Conservation (phyloP, 441 rosid genomes). For the Pelargonium cotyledonis region DNA sequence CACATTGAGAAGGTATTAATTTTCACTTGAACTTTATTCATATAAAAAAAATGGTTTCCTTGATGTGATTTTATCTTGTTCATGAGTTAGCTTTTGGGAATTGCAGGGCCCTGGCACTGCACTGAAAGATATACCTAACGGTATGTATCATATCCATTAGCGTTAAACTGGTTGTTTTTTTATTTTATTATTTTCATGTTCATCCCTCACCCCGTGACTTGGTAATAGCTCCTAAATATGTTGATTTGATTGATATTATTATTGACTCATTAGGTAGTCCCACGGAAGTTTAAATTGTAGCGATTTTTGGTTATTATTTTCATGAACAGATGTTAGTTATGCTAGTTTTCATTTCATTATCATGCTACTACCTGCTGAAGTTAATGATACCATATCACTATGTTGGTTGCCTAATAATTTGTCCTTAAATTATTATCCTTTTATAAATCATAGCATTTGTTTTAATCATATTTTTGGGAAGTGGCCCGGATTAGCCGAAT, state of each 20-base stretch:
- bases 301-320: not conserved
- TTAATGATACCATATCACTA: not conserved
- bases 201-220: not conserved
- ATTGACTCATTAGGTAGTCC: not conserved
- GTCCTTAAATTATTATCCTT: not conserved
- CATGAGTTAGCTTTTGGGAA: conserved; percentile 23
- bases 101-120: conserved; percentile 84
- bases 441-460: not conserved
- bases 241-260: not conserved
- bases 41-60: not conserved
- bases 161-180: conserved; percentile 1
- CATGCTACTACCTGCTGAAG: not conserved
- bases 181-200: conserved; percentile 1
- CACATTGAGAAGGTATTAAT: conserved; percentile 68
- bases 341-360: not conserved
- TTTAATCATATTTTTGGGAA: not conserved
- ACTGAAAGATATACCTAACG: conserved; percentile 87
- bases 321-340: not conserved
- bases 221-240: not conserved
- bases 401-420: not conserved
- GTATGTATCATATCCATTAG: conserved; percentile 33
- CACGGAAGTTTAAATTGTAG: not conserved
- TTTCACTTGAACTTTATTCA: conserved; percentile 9
- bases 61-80: conserved; percentile 7
- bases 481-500: not conserved